phyloP scores from a whole-genome alignment of 75 land plant species.

The Cryptomeria japonica region DNA sequence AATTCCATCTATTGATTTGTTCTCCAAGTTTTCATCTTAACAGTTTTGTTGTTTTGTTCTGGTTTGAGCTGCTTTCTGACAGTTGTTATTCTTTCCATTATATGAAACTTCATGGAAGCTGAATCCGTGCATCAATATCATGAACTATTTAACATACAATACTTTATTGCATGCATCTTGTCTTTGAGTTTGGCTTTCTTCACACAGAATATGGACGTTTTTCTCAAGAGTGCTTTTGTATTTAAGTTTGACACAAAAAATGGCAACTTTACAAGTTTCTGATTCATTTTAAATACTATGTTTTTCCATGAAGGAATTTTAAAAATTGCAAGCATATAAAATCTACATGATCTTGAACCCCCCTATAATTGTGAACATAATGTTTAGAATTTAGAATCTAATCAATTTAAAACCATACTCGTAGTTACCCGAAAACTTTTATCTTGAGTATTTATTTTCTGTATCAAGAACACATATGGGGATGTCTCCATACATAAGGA shows the following conservation, averaged over 20 bases:
- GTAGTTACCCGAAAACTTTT: too few relatives aligned
- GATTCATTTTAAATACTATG: not conserved
- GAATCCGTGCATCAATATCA: not conserved
- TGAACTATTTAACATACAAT: not conserved
- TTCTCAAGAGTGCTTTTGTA: not conserved
- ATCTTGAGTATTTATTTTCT: too few relatives aligned
- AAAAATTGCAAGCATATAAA: not conserved
- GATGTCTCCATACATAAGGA: too few relatives aligned
- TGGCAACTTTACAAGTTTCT: not conserved
- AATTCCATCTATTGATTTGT: slow-evolving; percentile 7
- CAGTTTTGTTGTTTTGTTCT: not conserved
- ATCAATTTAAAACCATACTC: not conserved
- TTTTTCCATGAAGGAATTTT: not conserved
- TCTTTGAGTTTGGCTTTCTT: not conserved
- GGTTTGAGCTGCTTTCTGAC: not conserved
- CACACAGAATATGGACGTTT: not conserved
- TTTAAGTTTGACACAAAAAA: not conserved
- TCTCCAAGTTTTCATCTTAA: not conserved
- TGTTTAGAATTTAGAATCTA: not conserved
- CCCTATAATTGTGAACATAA: not conserved
- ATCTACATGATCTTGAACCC: not conserved
- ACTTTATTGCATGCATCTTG: not conserved
- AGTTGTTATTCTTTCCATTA: not conserved
- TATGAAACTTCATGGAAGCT: not conserved
- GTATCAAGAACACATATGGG: too few relatives aligned